phyloP scores from a whole-genome alignment of 2,329 filamentous ascomycete species.

The Emericellopsis atlantica region DNA sequence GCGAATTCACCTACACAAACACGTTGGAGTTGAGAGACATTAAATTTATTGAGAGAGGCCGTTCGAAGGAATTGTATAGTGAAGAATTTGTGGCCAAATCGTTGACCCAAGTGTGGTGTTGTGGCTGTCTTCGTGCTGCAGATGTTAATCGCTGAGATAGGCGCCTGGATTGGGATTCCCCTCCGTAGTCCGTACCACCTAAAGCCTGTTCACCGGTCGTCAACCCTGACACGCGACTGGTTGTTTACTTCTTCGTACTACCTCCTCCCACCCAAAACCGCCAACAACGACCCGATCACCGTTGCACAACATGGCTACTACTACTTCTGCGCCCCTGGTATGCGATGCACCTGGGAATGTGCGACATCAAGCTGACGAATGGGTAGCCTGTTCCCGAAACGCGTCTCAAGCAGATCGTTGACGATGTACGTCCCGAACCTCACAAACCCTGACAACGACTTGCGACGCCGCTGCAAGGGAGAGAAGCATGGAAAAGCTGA shows the following conservation, averaged over 20 bases:
- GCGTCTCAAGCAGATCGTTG: slow-evolving; percentile 74
- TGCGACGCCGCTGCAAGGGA: neutral
- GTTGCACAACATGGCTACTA: slow-evolving; percentile 18
- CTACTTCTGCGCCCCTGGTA: slow-evolving; percentile 14
- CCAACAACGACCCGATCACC: neutral
- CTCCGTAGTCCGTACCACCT: too few species aligned
- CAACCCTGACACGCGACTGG: too few species aligned
- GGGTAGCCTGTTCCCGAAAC: slow-evolving; percentile 60
- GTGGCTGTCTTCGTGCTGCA: neutral
- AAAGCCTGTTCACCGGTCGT: too few species aligned
- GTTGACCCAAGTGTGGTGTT: slow-evolving; percentile 1
- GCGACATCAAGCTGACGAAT: neutral
- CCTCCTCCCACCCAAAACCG: neutral
- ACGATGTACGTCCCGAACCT: slow-evolving; percentile 48
- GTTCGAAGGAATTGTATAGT: too few species aligned
- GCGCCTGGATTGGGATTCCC: too few species aligned
- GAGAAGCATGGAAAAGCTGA: slow-evolving; percentile 3
- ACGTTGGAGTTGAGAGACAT: too few species aligned
- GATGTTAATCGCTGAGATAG: neutral
- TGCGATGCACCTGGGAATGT: slow-evolving; percentile 7
- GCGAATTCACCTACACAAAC: neutral
- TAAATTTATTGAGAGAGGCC: too few species aligned
- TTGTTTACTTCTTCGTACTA: too few species aligned
- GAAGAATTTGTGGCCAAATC: too few species aligned
- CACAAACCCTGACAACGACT: neutral